These are phyloP conservation scores for Cryptococcus wingfieldii DNA, from an alignment of 1,284 basidiomycete species.

Conservation along the genomic window DNA sequence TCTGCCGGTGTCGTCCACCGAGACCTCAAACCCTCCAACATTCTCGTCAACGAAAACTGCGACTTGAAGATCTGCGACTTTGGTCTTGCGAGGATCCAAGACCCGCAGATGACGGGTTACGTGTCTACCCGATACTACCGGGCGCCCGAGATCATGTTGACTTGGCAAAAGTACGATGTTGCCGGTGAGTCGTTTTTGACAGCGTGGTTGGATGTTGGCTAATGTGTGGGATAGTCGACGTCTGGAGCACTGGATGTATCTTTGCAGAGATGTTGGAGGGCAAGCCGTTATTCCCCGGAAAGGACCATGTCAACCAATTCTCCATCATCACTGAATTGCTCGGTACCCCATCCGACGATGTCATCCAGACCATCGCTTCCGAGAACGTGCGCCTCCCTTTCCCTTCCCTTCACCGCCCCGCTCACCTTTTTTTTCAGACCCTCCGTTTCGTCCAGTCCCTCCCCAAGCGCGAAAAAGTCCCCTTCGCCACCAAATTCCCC, in stretches of 20 bases:
- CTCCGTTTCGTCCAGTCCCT: conserved; percentile 97
- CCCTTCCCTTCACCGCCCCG: not conserved
- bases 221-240: conserved; percentile 61
- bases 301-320: conserved; percentile 99
- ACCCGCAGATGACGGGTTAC: conserved; percentile 99
- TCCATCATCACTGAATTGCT: conserved; percentile 98
- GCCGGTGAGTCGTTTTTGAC: conserved; percentile 54
- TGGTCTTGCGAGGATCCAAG: conserved; percentile 81
- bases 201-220: not conserved
- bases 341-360: conserved; percentile 97
- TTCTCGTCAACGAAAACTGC: conserved; percentile 99
- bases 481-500: conserved; percentile 89
- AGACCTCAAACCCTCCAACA: conserved; percentile 99
- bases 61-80: conserved; percentile 99
- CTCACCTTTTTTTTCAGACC: conserved; percentile 58
- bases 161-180: conserved; percentile 99
- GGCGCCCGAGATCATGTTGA: conserved; percentile 99
- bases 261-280: conserved; percentile 99
- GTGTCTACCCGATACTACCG: conserved; percentile 99
- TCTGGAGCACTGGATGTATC: conserved; percentile 99
- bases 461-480: conserved; percentile 91
- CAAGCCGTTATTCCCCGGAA: conserved; percentile 97
- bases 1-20: conserved; percentile 98
- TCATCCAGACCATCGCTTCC: conserved; percentile 96
- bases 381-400: conserved; percentile 70